Evolutionary conservation across 2,329 filamentous ascomycete genomes (phyloP).

Genomic region (Nakataea oryzae): DNA sequence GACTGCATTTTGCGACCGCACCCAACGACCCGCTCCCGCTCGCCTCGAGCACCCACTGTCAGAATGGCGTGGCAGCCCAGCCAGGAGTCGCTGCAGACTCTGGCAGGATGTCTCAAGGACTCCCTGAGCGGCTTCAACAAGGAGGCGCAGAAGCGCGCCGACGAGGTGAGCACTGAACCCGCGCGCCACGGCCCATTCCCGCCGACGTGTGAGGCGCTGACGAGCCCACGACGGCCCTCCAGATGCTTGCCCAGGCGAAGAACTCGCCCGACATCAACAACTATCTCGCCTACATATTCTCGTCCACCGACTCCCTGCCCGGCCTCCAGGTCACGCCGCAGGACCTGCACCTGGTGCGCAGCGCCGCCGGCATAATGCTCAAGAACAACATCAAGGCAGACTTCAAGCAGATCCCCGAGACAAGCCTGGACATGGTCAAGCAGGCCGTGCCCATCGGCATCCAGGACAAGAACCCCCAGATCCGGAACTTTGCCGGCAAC

Average conservation of each 20-base stretch:
- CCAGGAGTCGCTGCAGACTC: constrained; percentile 77
- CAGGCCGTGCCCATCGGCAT: constrained; percentile 68
- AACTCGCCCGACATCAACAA: constrained; percentile 90
- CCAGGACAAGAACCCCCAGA: constrained; percentile 70
- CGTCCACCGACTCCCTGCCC: constrained; percentile 52
- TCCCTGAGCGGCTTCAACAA: constrained; percentile 79
- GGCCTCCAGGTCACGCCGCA: constrained; percentile 47
- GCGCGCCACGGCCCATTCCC: constrained; percentile 2
- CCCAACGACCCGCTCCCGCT: background rate
- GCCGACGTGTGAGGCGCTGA: background rate
- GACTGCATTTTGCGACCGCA: background rate
- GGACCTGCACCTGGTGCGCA: constrained; percentile 68
- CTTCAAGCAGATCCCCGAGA: constrained; percentile 65
- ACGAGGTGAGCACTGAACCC: constrained; percentile 53
- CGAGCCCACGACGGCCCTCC: constrained; percentile 5
- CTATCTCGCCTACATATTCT: constrained; percentile 88
- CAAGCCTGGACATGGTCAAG: constrained; percentile 68
- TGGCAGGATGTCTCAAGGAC: constrained; percentile 81
- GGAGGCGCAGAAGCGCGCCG: constrained; percentile 76
- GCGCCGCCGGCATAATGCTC: constrained; percentile 84
- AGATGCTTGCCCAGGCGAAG: constrained; percentile 93
- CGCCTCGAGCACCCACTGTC: background rate
- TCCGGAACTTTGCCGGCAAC: constrained; percentile 82
- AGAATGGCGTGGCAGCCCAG: constrained; percentile 88
- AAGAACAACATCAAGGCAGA: constrained; percentile 81